Evolutionary conservation across 2,329 filamentous ascomycete genomes (phyloP).

Genomic region (Emergomyces orientalis): DNA sequence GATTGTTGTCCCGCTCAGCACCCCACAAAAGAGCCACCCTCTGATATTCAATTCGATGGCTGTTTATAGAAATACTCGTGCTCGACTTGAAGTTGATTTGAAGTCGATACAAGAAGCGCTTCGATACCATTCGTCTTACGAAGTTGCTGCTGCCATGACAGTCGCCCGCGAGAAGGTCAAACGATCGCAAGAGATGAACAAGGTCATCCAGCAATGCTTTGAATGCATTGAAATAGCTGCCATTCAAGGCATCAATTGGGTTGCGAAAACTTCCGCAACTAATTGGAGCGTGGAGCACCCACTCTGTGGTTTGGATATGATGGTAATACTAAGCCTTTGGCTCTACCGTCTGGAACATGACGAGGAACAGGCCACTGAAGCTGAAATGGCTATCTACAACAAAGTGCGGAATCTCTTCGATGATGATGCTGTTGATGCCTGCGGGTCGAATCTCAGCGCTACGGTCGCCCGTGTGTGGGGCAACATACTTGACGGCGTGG

Average conservation of each 20-base stretch:
- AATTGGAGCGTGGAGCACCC: conserved; percentile 99
- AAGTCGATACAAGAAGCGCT: conserved; percentile 94
- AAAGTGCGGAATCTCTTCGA: conserved; percentile 79
- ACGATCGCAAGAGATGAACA: conserved; percentile 94
- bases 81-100: conserved; percentile 85
- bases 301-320: conserved; percentile 88
- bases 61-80: conserved; percentile 87
- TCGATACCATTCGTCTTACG: conserved; percentile 92
- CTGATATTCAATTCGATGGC: conserved; percentile 98
- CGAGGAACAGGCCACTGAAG: conserved; percentile 56
- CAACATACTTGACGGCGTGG: conserved; percentile 95
- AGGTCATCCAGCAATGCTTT: conserved; percentile 95
- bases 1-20: conserved; percentile 78
- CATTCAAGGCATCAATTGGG: conserved; percentile 90
- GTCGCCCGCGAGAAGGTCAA: conserved; percentile 88
- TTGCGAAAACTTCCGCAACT: conserved; percentile 91
- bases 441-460: conserved; percentile 78
- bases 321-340: conserved; percentile 97
- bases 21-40: conserved; percentile 90
- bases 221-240: conserved; percentile 96
- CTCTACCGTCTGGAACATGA: conserved; percentile 99
- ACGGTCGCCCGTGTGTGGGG: conserved; percentile 93
- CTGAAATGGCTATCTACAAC: conserved; percentile 38
- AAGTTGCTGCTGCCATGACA: conserved; percentile 94
- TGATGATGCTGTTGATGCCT: conserved; percentile 75